Percentiles rank a stretch among this genome's conserved stretches.
Evolutionary conservation across 2,329 filamentous ascomycete species (phyloP).

Genomic region (Stagonosporopsis vannaccii): DNA sequence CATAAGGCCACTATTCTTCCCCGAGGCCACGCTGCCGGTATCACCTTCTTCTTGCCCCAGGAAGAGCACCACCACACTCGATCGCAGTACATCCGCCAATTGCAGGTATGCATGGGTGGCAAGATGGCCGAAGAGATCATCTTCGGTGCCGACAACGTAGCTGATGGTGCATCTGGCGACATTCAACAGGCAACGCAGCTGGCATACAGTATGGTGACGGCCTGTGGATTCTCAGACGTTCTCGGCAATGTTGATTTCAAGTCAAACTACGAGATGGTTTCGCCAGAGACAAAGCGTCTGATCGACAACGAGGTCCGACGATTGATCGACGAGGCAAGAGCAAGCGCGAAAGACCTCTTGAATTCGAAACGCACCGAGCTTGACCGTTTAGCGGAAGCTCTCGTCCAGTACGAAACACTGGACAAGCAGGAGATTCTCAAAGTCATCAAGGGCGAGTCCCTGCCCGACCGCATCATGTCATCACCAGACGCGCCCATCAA

Average conservation of each 20-base stretch:
- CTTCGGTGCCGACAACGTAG: slow-evolving; percentile 90
- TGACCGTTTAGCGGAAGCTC: slow-evolving; percentile 83
- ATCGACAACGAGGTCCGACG: slow-evolving; percentile 90
- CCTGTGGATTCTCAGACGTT: slow-evolving; percentile 85
- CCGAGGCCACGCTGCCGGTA: slow-evolving; percentile 82
- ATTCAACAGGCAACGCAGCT: slow-evolving; percentile 81
- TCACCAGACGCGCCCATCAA: slow-evolving; percentile 69
- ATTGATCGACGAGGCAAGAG: slow-evolving; percentile 80
- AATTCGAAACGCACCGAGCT: slow-evolving; percentile 81
- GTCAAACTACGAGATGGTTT: slow-evolving; percentile 80
- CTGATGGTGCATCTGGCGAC: slow-evolving; percentile 85
- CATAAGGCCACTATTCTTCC: slow-evolving; percentile 99
- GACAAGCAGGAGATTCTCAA: slow-evolving; percentile 88
- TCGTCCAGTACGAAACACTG: slow-evolving; percentile 94
- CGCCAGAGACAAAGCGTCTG: slow-evolving; percentile 81
- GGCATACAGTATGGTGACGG: slow-evolving; percentile 87
- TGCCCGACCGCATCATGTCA: slow-evolving; percentile 71
- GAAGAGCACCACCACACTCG: slow-evolving; percentile 84
- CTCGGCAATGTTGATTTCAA: slow-evolving; percentile 91
- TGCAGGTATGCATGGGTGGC: slow-evolving; percentile 83
- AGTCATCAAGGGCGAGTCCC: slow-evolving; percentile 84
- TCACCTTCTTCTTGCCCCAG: slow-evolving; percentile 89
- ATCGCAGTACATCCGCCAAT: slow-evolving; percentile 79
- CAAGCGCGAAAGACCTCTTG: slow-evolving; percentile 75
- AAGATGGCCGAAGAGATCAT: slow-evolving; percentile 91